These are phyloP conservation scores for Tulasnella sp. DNA, from an alignment of 768 basidiomycete species.

Conservation along the genomic window DNA sequence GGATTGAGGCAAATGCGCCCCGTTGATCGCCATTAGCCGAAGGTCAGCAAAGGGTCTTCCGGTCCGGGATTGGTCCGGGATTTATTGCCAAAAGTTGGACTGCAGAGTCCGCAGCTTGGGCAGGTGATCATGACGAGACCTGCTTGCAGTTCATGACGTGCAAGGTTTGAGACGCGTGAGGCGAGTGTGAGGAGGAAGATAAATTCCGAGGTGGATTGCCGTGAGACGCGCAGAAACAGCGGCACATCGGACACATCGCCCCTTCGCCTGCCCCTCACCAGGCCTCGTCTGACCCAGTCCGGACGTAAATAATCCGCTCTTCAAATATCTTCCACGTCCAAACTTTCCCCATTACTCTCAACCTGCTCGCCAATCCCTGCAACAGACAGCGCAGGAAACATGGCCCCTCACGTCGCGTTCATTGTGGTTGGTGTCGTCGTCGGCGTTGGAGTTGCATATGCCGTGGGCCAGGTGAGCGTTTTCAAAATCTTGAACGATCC, in stretches of 20 bases:
- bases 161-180: no score
- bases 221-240: not conserved
- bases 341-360: not conserved
- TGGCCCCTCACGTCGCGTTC: not conserved
- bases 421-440: not conserved
- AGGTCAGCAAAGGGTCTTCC: no score
- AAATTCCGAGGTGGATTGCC: not conserved
- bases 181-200: not conserved
- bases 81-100: no score
- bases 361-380: not conserved
- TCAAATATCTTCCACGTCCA: not conserved
- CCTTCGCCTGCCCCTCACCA: not conserved
- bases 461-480: not conserved
- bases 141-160: no score
- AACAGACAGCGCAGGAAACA: not conserved
- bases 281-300: not conserved
- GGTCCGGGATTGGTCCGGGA: no score
- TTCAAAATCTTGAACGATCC: not conserved
- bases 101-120: no score
- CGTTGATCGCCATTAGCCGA: no score
- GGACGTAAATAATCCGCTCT: not conserved
- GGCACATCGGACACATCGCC: not conserved
- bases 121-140: no score
- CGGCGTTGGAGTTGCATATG: not conserved
- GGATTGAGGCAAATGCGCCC: not conserved